Evolutionary conservation across 106 monocot species (phyloP).

Genomic region (Allium sativum): DNA sequence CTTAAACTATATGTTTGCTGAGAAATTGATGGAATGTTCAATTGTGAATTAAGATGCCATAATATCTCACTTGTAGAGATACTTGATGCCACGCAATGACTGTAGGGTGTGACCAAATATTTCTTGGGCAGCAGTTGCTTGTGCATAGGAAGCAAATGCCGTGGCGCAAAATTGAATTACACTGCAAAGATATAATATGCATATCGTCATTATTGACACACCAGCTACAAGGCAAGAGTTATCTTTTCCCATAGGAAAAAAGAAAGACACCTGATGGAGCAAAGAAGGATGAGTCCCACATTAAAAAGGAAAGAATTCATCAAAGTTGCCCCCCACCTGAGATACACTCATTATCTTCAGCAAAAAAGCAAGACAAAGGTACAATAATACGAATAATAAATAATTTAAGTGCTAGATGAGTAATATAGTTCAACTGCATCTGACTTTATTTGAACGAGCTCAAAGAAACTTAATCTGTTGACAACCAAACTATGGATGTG

Average conservation of each 20-base stretch:
- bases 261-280: slow-evolving; percentile 69
- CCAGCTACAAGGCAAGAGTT: neutral
- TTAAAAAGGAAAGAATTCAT: slow-evolving; percentile 99
- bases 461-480: no score
- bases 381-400: no score
- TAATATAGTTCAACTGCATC: no score
- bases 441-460: no score
- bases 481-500: no score
- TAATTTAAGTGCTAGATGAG: no score
- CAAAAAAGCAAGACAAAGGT: no score
- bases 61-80: slow-evolving; percentile 84
- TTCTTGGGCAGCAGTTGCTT: slow-evolving; percentile 96
- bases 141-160: slow-evolving; percentile 87
- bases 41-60: no score
- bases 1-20: neutral
- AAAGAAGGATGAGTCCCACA: slow-evolving; percentile 91
- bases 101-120: slow-evolving; percentile 96
- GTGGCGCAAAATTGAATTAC: slow-evolving; percentile 98
- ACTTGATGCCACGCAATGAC: slow-evolving; percentile 94
- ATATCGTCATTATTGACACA: neutral
- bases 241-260: neutral
- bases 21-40: no score
- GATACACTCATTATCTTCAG: neutral
- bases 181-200: slow-evolving; percentile 30
- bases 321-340: slow-evolving; percentile 94